phyloP scores from a whole-genome alignment of 148 eudicot species.

The Agrostemma githago region DNA sequence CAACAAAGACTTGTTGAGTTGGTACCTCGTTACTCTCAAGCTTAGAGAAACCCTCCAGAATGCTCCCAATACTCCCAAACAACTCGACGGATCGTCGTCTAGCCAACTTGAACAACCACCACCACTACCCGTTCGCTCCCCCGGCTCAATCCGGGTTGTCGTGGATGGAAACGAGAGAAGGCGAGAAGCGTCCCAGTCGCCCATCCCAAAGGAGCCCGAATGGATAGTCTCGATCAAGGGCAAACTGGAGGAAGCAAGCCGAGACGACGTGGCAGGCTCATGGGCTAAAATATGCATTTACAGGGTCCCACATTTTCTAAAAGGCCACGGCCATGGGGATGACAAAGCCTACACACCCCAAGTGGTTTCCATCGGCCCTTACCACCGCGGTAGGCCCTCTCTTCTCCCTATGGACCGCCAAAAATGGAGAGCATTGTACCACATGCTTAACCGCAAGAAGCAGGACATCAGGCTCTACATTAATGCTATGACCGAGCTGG shows the following conservation, averaged over 20 bases:
- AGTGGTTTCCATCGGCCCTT: slow-evolving; percentile 73
- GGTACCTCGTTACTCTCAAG: slow-evolving; percentile 86
- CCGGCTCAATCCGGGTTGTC: slow-evolving; percentile 20
- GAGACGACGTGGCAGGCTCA: slow-evolving; percentile 45
- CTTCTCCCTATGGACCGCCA: slow-evolving; percentile 67
- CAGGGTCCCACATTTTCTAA: slow-evolving; percentile 56
- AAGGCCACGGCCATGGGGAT: slow-evolving; percentile 48
- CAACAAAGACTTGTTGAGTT: slow-evolving; percentile 89
- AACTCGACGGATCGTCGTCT: slow-evolving; percentile 29
- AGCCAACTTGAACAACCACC: slow-evolving; percentile 28
- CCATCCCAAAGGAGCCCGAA: slow-evolving; percentile 42
- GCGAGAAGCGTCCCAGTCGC: neutral
- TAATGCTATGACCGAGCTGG: slow-evolving; percentile 51
- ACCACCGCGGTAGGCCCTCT: slow-evolving; percentile 55
- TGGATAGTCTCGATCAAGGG: slow-evolving; percentile 64
- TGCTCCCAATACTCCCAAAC: slow-evolving; percentile 16
- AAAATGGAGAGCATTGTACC: slow-evolving; percentile 74
- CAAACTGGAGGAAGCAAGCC: slow-evolving; percentile 50
- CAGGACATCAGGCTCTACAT: slow-evolving; percentile 50
- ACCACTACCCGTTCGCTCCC: slow-evolving; percentile 7
- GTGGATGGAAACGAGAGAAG: slow-evolving; percentile 19
- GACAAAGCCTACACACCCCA: slow-evolving; percentile 72
- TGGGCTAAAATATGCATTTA: slow-evolving; percentile 71
- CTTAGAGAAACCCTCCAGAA: slow-evolving; percentile 68
- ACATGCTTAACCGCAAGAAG: slow-evolving; percentile 43